These are phyloP conservation scores for Paecilomyces variotii DNA, from an alignment of 2,329 filamentous ascomycete genomes.

Conservation along the genomic window DNA sequence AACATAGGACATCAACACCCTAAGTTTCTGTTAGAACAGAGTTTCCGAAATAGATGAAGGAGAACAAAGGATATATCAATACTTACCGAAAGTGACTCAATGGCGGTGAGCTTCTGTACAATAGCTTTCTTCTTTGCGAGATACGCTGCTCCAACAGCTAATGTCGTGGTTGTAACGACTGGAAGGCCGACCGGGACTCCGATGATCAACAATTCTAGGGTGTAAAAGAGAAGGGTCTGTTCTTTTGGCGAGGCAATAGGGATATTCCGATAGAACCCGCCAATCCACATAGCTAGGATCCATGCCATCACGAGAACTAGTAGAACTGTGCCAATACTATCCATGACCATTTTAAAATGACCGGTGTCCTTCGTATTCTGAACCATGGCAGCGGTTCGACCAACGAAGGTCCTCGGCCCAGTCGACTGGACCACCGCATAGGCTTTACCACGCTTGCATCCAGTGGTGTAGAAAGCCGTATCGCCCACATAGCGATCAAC, in stretches of 20 bases:
- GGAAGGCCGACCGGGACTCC: constrained; percentile 73
- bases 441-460: constrained; percentile 72
- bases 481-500: constrained; percentile 62
- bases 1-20: constrained; percentile 69
- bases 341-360: constrained; percentile 77
- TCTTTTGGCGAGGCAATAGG: constrained; percentile 48
- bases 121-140: constrained; percentile 71
- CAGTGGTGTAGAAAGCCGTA: constrained; percentile 67
- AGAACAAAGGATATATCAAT: too few species aligned
- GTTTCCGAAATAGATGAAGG: not conserved
- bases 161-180: constrained; percentile 68
- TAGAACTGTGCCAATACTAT: constrained; percentile 66
- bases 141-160: constrained; percentile 70
- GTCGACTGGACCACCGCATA: constrained; percentile 61
- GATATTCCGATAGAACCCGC: constrained; percentile 67
- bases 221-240: constrained; percentile 60
- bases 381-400: constrained; percentile 64
- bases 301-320: constrained; percentile 69
- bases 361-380: constrained; percentile 67
- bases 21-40: constrained; percentile 10
- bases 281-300: constrained; percentile 68
- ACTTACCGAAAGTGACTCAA: constrained; percentile 61
- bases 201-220: constrained; percentile 63
- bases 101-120: constrained; percentile 71
- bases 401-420: constrained; percentile 67